These are phyloP conservation scores for Schizophyllum amplum DNA, from an alignment of 1,284 basidiomycete genomes.

Conservation along the genomic window DNA sequence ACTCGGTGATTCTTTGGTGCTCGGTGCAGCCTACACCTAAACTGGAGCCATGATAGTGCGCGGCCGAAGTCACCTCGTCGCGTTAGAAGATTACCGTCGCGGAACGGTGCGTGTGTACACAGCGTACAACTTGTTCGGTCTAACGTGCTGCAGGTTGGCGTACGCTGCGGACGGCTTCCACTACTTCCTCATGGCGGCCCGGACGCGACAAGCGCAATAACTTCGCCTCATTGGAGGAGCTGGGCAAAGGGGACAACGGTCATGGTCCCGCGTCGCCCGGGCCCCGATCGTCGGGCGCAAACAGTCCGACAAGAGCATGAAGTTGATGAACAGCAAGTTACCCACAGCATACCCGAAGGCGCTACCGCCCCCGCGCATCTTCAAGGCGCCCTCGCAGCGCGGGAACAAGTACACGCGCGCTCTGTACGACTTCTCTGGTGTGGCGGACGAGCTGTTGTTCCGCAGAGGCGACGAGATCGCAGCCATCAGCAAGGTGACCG, in stretches of 20 bases:
- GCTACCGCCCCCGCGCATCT: constrained; percentile 32
- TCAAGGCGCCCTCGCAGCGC: constrained; percentile 39
- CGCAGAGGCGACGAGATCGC: constrained; percentile 63
- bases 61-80: too few relatives aligned
- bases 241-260: constrained; percentile 18
- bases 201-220: constrained; percentile 24
- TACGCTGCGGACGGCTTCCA: constrained; percentile 54
- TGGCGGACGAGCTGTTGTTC: constrained; percentile 77
- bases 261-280: constrained; percentile 20
- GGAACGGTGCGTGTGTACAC: too few relatives aligned
- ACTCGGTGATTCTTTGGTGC: too few relatives aligned
- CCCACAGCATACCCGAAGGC: constrained; percentile 27
- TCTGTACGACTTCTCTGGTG: constrained; percentile 64
- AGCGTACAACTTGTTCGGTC: constrained; percentile 47
- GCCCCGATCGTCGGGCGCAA: constrained; percentile 13
- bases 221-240: constrained; percentile 49
- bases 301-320: constrained; percentile 22
- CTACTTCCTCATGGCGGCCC: constrained; percentile 31
- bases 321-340: too few relatives aligned
- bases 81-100: too few relatives aligned
- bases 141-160: constrained; percentile 53
- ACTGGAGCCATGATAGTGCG: too few relatives aligned
- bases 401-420: constrained; percentile 57
- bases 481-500: constrained; percentile 70
- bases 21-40: too few relatives aligned